Percentiles rank a stretch among this genome's conserved stretches.
phyloP scores from a whole-genome alignment of 2,329 filamentous ascomycete genomes.

The Nothomitra cinnamomea region DNA sequence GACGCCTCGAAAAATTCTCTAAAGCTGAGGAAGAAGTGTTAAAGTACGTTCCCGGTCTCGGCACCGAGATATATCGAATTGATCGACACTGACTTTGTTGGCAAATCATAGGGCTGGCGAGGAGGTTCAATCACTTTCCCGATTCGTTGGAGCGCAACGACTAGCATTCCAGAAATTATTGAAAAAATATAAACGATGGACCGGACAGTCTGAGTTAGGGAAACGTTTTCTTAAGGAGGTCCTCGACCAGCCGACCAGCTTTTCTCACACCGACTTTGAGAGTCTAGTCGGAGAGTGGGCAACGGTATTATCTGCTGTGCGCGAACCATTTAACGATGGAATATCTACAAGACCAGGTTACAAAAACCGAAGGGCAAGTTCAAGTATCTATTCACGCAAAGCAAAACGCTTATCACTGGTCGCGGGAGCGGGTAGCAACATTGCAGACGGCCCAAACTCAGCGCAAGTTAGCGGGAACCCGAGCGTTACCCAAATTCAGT shows the following conservation, averaged over 20 bases:
- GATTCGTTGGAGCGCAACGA: slow-evolving; percentile 58
- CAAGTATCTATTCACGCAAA: neutral
- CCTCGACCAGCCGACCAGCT: slow-evolving; percentile 49
- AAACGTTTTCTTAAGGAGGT: slow-evolving; percentile 50
- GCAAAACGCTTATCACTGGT: neutral
- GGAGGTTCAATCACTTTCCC: slow-evolving; percentile 51
- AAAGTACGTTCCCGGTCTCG: slow-evolving; percentile 17
- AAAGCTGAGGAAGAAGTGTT: slow-evolving; percentile 32
- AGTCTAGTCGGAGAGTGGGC: slow-evolving; percentile 32
- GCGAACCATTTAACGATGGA: slow-evolving; percentile 24
- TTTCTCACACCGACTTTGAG: slow-evolving; percentile 49
- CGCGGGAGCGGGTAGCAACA: slow-evolving; percentile 5
- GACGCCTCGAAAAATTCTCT: slow-evolving; percentile 31
- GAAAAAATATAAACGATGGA: slow-evolving; percentile 86
- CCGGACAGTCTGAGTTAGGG: slow-evolving; percentile 48
- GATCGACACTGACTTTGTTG: neutral
- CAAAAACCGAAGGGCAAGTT: neutral
- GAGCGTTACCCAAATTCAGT: slow-evolving; percentile 21
- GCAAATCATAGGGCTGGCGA: slow-evolving; percentile 38
- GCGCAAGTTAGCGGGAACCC: neutral
- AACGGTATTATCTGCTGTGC: slow-evolving; percentile 26
- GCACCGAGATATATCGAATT: neutral
- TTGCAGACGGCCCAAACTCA: neutral
- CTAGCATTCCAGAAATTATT: slow-evolving; percentile 67
- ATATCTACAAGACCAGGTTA: neutral